Evolutionary conservation across 2,329 filamentous ascomycete genomes (phyloP).

Genomic region (Albifimbria verrucaria): DNA sequence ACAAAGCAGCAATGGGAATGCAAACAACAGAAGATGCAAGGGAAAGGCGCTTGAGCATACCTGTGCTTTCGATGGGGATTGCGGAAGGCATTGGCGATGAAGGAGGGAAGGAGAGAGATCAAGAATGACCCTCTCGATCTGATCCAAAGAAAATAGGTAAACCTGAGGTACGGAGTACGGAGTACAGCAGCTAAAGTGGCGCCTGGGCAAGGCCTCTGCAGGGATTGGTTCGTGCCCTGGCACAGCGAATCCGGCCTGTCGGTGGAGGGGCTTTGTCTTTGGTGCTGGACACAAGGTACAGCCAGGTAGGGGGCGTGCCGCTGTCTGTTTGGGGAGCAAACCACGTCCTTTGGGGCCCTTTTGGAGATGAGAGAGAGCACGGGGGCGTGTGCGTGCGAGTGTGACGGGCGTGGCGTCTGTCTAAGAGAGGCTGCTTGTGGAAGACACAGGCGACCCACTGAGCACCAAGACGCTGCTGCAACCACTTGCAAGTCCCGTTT

Average conservation of each 20-base stretch:
- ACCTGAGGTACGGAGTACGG: not conserved
- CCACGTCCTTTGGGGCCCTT: no score
- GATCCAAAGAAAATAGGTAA: not conserved
- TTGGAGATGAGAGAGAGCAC: no score
- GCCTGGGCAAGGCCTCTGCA: not conserved
- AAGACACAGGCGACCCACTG: no score
- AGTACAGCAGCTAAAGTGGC: not conserved
- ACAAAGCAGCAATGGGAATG: not conserved
- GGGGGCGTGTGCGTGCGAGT: no score
- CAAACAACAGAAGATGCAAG: not conserved
- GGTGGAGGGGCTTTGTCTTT: not conserved
- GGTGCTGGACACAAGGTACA: no score
- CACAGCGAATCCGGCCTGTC: not conserved
- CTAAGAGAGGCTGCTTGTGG: no score
- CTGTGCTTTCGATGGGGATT: not conserved
- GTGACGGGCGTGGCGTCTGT: no score
- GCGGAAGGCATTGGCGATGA: conserved; percentile 3
- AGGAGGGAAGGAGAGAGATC: conserved; percentile 6
- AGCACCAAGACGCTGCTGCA: no score
- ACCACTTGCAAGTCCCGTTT: not conserved
- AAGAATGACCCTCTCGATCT: not conserved
- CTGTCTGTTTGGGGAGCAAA: no score
- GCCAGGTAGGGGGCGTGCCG: no score
- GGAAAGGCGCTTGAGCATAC: not conserved
- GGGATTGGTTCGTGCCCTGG: not conserved